These are phyloP conservation scores for Candida xiaguanensis DNA, from an alignment of 805 yeast genomes.

Conservation along the genomic window DNA sequence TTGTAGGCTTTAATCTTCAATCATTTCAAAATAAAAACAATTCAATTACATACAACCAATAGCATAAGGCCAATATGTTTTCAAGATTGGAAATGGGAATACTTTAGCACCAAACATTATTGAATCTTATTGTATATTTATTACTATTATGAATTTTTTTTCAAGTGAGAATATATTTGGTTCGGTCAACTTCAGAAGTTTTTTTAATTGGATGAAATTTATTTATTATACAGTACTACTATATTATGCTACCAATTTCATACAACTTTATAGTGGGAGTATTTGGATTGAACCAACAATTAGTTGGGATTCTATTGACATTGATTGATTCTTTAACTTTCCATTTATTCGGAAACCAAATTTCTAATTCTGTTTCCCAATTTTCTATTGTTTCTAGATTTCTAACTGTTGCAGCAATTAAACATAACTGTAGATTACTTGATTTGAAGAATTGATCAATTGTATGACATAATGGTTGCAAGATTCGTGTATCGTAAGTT, in stretches of 20 bases:
- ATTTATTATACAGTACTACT: conserved; percentile 8
- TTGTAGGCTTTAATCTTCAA: neutral
- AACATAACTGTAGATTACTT: conserved; percentile 26
- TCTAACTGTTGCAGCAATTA: conserved; percentile 75
- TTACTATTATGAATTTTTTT: neutral
- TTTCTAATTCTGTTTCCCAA: conserved; percentile 28
- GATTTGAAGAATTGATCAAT: conserved; percentile 34
- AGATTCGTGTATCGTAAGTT: conserved; percentile 67
- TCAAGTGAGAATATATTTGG: conserved; percentile 1
- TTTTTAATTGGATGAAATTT: conserved; percentile 10
- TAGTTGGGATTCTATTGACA: conserved; percentile 4
- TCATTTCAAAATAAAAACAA: neutral
- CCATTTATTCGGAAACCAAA: conserved; percentile 20
- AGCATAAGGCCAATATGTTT: conserved; percentile 86
- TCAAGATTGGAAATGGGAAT: conserved; percentile 53
- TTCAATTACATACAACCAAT: conserved; percentile 62
- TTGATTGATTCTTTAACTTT: conserved; percentile 10
- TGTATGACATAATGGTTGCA: conserved; percentile 53
- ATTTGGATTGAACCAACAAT: conserved; percentile 21
- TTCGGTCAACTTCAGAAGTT: conserved; percentile 3
- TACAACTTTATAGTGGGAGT: conserved; percentile 27
- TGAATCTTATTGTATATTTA: neutral
- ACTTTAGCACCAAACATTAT: conserved; percentile 19
- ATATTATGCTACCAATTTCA: conserved; percentile 11
- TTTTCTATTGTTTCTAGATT: conserved; percentile 37